Evolutionary conservation across 768 basidiomycete species (phyloP).

Genomic region (Suillus cothurnatus): DNA sequence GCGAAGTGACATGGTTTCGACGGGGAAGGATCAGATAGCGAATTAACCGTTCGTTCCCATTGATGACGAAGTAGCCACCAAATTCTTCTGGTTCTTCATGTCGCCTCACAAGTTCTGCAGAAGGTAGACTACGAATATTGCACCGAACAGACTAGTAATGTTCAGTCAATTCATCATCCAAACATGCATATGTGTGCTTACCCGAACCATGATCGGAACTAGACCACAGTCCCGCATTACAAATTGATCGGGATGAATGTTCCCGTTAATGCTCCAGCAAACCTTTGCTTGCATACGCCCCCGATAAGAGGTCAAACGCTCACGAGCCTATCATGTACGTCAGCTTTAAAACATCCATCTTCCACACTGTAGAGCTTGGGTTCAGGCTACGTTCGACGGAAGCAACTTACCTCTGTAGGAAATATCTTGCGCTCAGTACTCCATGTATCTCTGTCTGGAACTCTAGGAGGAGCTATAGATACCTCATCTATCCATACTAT

Average conservation of each 20-base stretch:
- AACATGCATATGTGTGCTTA: conserved; percentile 43
- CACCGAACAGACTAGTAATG: conserved; percentile 79
- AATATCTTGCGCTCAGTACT: conserved; percentile 79
- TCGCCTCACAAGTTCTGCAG: conserved; percentile 81
- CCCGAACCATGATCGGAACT: conserved; percentile 96
- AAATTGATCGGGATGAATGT: conserved; percentile 66
- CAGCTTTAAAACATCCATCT: neutral
- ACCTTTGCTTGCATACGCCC: conserved; percentile 87
- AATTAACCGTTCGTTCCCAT: conserved; percentile 98
- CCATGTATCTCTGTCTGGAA: conserved; percentile 78
- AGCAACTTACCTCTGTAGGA: conserved; percentile 75
- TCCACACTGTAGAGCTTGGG: neutral
- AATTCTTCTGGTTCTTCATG: conserved; percentile 99
- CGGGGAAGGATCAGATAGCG: conserved; percentile 96
- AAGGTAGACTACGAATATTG: conserved; percentile 84
- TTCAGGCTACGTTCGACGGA: neutral
- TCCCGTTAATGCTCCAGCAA: conserved; percentile 74
- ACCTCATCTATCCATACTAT: conserved; percentile 94
- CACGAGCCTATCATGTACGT: conserved; percentile 67
- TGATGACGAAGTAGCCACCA: conserved; percentile 98
- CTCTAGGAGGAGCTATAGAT: conserved; percentile 81
- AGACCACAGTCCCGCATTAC: conserved; percentile 86
- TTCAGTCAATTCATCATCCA: conserved; percentile 4
- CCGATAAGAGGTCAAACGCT: conserved; percentile 89
- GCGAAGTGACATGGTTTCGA: conserved; percentile 92